Evolutionary conservation across 2,329 filamentous ascomycete species (phyloP).

Genomic region (Hypocreales sp.): DNA sequence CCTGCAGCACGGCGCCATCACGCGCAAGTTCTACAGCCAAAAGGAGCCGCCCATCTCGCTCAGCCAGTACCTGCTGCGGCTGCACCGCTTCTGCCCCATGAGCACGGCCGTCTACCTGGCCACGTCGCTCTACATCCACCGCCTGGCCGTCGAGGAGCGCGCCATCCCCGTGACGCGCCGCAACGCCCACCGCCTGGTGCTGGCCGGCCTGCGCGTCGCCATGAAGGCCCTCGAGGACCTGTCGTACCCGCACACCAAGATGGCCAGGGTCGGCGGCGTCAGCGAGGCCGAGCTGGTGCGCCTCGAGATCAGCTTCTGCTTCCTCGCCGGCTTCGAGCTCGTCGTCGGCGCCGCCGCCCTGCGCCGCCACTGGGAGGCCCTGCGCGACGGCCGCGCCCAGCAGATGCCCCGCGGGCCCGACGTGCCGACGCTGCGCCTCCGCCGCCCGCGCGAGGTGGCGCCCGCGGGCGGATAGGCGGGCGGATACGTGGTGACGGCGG

Average conservation of each 20-base stretch:
- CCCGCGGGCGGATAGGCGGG: neutral
- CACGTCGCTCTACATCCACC: slow-evolving; percentile 74
- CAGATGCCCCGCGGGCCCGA: slow-evolving; percentile 10
- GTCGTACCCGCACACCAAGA: slow-evolving; percentile 68
- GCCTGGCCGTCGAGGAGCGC: slow-evolving; percentile 61
- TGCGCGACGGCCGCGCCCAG: slow-evolving; percentile 14
- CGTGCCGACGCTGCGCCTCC: slow-evolving; percentile 13
- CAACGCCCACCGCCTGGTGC: slow-evolving; percentile 73
- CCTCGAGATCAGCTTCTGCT: slow-evolving; percentile 81
- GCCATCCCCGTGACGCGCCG: slow-evolving; percentile 67
- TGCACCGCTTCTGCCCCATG: slow-evolving; percentile 87
- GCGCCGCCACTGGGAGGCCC: slow-evolving; percentile 16
- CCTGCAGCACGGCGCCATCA: slow-evolving; percentile 71
- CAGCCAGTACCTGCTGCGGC: slow-evolving; percentile 68
- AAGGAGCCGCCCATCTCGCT: slow-evolving; percentile 69
- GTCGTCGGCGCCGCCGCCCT: slow-evolving; percentile 28
- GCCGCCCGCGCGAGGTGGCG: slow-evolving; percentile 5
- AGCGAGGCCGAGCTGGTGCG: slow-evolving; percentile 66
- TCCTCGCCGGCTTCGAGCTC: slow-evolving; percentile 72
- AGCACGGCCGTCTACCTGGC: slow-evolving; percentile 88
- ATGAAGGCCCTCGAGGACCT: slow-evolving; percentile 94
- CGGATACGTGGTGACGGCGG: neutral
- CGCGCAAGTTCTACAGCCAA: slow-evolving; percentile 87
- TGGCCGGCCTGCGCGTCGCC: slow-evolving; percentile 73
- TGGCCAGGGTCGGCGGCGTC: slow-evolving; percentile 80